Evolutionary conservation across 2,329 filamentous ascomycete species (phyloP).

Genomic region (Botrytis aclada): DNA sequence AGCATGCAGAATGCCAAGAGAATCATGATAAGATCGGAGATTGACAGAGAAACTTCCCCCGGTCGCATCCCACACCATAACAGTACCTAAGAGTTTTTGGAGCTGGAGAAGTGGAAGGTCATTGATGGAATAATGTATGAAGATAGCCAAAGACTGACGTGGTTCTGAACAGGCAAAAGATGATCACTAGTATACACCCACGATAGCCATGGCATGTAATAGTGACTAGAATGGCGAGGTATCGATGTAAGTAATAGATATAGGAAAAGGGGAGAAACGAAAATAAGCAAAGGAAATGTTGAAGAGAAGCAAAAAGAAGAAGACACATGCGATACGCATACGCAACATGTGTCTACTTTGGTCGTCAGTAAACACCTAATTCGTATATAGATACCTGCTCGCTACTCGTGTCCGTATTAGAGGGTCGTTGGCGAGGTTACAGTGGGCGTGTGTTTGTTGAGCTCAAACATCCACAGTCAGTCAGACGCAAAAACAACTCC

Average conservation of each 20-base stretch:
- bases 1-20: neutral
- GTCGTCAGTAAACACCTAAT: neutral
- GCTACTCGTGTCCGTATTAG: neutral
- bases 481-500: neutral
- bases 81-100: neutral
- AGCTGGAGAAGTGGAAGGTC: neutral
- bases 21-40: neutral
- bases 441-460: neutral
- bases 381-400: neutral
- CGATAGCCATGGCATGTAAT: neutral
- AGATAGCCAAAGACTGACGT: neutral
- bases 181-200: neutral
- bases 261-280: neutral
- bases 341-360: neutral
- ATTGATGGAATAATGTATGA: neutral
- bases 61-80: neutral
- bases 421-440: neutral
- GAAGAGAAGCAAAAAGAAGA: neutral
- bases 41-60: neutral
- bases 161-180: neutral
- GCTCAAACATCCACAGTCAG: neutral
- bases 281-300: neutral
- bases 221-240: neutral
- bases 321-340: neutral
- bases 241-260: neutral